phyloP scores from a whole-genome alignment of 306 rosid genomes.

The Vigna angularis region DNA sequence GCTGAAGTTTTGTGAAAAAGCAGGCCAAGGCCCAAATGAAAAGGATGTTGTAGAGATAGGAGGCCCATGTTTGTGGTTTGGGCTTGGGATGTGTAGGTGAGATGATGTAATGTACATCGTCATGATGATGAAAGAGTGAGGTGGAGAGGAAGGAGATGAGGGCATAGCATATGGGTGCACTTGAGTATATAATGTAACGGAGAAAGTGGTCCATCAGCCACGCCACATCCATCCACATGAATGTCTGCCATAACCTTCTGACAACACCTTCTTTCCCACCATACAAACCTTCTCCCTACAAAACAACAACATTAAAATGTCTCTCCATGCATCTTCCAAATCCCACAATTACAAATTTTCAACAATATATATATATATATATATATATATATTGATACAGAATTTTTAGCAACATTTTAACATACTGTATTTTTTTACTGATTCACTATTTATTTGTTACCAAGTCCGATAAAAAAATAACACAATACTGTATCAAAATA shows the following conservation, averaged over 20 bases:
- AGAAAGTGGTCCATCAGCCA: conserved; percentile 43
- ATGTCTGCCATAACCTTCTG: conserved; percentile 32
- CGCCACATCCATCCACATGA: conserved; percentile 44
- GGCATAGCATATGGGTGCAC: not conserved
- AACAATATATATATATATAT: no score
- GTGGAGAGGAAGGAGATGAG: conserved; percentile 30
- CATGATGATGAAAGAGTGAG: conserved; percentile 31
- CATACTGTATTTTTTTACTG: no score
- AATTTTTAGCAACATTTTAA: no score
- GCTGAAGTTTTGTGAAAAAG: no score
- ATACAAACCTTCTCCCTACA: conserved; percentile 11
- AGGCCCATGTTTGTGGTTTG: no score
- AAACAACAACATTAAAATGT: conserved; percentile 23
- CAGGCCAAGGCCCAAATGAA: no score
- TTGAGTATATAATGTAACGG: conserved; percentile 27
- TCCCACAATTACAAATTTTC: not conserved
- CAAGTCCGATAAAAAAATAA: no score
- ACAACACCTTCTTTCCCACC: conserved; percentile 19
- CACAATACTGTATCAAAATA: no score
- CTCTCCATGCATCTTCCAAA: not conserved
- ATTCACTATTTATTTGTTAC: no score
- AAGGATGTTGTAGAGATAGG: no score
- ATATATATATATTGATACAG: no score
- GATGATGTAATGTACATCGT: conserved; percentile 51
- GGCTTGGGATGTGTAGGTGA: not conserved